phyloP scores from a whole-genome alignment of 1,284 basidiomycete genomes.

The Tilletia walkeri region DNA sequence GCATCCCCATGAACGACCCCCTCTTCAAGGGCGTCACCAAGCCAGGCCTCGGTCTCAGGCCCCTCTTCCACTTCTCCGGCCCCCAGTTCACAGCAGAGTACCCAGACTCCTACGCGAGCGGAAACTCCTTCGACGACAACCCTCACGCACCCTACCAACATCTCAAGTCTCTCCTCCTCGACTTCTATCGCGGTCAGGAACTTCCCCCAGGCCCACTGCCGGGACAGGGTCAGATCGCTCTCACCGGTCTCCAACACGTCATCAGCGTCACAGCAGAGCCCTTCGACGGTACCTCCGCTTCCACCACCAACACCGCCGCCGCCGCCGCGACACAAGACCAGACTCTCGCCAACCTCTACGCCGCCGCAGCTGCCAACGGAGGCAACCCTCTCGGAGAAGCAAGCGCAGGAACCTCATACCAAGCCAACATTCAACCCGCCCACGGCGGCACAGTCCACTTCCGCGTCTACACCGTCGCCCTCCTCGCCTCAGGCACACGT shows the following conservation, averaged over 20 bases:
- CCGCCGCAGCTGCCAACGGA: slow-evolving; percentile 28
- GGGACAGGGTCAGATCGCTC: slow-evolving; percentile 73
- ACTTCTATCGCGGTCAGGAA: slow-evolving; percentile 78
- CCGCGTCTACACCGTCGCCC: slow-evolving; percentile 76
- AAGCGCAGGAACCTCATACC: slow-evolving; percentile 57
- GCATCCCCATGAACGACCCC: slow-evolving; percentile 68
- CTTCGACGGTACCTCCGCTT: not conserved
- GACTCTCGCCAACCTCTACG: slow-evolving; percentile 22
- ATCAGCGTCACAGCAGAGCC: slow-evolving; percentile 61
- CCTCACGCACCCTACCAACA: slow-evolving; percentile 31
- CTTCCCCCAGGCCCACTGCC: slow-evolving; percentile 50
- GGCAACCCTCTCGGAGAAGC: slow-evolving; percentile 44
- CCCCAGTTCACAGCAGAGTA: slow-evolving; percentile 50
- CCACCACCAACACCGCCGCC: not conserved
- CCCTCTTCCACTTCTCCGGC: slow-evolving; percentile 89
- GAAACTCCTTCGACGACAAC: slow-evolving; percentile 28
- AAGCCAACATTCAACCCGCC: slow-evolving; percentile 58
- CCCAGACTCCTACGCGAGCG: slow-evolving; percentile 49
- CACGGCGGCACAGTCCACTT: slow-evolving; percentile 75
- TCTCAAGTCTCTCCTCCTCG: slow-evolving; percentile 85
- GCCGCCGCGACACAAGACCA: not conserved
- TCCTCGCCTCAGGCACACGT: slow-evolving; percentile 67
- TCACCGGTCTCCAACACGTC: slow-evolving; percentile 84
- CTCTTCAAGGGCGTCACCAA: slow-evolving; percentile 76
- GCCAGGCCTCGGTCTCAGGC: slow-evolving; percentile 84